A percentile compares a stretch with the other conserved stretches of the same genome.
Evolutionary conservation across 1,284 basidiomycete genomes (phyloP).

Genomic region (Erythrobasidium hasegawianum): DNA sequence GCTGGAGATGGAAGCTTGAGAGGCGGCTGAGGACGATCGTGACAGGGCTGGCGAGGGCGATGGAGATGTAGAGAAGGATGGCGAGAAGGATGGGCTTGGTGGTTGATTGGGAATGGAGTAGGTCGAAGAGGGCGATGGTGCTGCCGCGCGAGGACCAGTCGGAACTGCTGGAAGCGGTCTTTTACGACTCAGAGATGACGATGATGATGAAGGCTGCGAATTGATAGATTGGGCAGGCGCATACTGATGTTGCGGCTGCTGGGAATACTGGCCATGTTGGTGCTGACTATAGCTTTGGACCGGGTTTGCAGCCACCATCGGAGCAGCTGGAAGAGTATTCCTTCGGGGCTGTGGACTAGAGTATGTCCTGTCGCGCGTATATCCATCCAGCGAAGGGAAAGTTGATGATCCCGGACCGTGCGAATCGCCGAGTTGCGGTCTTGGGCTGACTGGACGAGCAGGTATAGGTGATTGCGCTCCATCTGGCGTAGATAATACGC

Average conservation of each 20-base stretch:
- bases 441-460: constrained; percentile 17
- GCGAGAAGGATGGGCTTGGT: background rate
- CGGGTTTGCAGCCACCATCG: too few species aligned
- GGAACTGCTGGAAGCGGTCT: background rate
- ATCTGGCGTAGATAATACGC: background rate
- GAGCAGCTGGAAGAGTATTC: background rate
- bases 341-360: constrained; percentile 14
- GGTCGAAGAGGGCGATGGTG: background rate
- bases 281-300: too few species aligned
- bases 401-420: background rate
- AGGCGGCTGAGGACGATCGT: constrained; percentile 20
- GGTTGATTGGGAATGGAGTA: background rate
- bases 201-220: background rate
- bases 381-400: too few species aligned
- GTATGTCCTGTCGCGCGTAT: too few species aligned
- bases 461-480: constrained; percentile 5
- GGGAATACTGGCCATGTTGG: too few species aligned
- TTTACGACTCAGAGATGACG: background rate
- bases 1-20: background rate
- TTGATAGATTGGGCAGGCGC: background rate
- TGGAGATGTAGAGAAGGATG: background rate
- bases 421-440: constrained; percentile 8
- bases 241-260: too few species aligned
- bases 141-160: background rate
- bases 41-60: constrained; percentile 22